These are phyloP conservation scores for Westerdykella aurantiaca DNA, from an alignment of 2,329 filamentous ascomycete genomes.

Conservation along the genomic window DNA sequence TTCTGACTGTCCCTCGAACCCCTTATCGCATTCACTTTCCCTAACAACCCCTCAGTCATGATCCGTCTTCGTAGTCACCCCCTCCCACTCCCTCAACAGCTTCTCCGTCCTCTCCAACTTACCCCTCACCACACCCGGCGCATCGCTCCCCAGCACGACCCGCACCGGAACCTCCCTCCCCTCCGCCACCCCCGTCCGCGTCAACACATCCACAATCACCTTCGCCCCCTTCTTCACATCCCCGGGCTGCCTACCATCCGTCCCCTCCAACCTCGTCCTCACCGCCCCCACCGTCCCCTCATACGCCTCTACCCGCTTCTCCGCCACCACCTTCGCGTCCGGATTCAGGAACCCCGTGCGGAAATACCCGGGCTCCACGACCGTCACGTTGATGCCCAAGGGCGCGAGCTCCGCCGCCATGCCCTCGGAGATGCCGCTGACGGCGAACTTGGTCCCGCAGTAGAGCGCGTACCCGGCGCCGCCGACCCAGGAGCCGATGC, in stretches of 20 bases:
- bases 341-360: conserved; percentile 44
- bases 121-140: conserved; percentile 10
- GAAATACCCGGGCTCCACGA: conserved; percentile 49
- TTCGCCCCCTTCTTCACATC: conserved; percentile 51
- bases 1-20: no score
- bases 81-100: conserved; percentile 37
- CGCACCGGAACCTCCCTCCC: conserved; percentile 50
- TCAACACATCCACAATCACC: conserved; percentile 53
- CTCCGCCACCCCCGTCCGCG: conserved; percentile 43
- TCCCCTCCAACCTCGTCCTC: conserved; percentile 28
- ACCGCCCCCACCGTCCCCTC: conserved; percentile 31
- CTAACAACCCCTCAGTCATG: conserved; percentile 7
- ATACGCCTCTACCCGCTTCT: conserved; percentile 24
- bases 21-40: no score
- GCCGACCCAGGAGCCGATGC: conserved; percentile 40
- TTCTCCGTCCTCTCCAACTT: conserved; percentile 16
- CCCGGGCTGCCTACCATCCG: conserved; percentile 49
- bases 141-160: conserved; percentile 52
- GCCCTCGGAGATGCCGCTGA: conserved; percentile 41
- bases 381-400: conserved; percentile 41
- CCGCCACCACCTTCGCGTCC: conserved; percentile 13
- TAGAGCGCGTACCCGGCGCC: conserved; percentile 42
- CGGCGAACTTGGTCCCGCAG: conserved; percentile 43
- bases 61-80: conserved; percentile 17
- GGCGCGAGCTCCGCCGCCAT: conserved; percentile 42